These are phyloP conservation scores for Colletotrichum kahawae DNA, from an alignment of 2,329 filamentous ascomycete species.

Conservation along the genomic window DNA sequence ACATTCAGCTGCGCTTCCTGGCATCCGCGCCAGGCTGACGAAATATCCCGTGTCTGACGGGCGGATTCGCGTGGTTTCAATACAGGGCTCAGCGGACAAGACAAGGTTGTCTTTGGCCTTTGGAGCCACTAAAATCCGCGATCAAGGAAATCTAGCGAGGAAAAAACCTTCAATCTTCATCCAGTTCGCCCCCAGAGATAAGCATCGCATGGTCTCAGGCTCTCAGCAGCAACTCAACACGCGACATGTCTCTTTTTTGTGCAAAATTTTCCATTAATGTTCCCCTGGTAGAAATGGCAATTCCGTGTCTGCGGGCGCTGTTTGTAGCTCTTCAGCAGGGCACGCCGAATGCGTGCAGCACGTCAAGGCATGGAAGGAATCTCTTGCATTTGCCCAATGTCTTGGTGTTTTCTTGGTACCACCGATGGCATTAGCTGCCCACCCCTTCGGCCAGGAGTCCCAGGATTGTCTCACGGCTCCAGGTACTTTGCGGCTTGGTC, in stretches of 20 bases:
- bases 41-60: neutral
- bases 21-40: neutral
- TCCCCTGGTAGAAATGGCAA: neutral
- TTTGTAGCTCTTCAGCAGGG: neutral
- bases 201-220: neutral
- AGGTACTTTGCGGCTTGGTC: neutral
- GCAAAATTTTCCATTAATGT: neutral
- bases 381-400: neutral
- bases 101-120: neutral
- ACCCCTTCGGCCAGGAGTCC: neutral
- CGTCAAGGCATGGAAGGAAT: neutral
- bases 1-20: neutral
- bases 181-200: neutral
- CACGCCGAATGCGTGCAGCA: neutral
- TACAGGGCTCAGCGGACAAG: neutral
- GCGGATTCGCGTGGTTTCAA: neutral
- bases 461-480: neutral
- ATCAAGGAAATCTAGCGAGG: neutral
- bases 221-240: neutral
- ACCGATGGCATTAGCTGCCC: neutral
- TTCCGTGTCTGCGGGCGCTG: neutral
- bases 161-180: neutral
- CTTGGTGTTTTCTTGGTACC: slow-evolving; percentile 23
- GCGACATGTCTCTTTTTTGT: neutral
- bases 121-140: neutral